Evolutionary conservation across 192 early-diverging fungal genomes (phyloP).

Genomic region (Backusella sp.): DNA sequence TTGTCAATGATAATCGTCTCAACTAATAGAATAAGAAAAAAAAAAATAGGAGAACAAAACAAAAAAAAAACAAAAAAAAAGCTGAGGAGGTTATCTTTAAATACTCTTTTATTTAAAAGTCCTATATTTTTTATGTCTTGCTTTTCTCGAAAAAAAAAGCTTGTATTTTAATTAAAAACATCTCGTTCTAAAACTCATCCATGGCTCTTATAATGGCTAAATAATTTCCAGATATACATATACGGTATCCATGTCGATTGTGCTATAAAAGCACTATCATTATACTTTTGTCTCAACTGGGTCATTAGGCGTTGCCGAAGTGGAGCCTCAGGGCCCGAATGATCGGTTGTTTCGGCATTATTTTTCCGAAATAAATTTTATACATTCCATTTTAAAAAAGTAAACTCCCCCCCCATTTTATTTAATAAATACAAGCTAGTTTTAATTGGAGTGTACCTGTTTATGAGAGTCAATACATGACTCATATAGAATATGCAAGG

Average conservation of each 20-base stretch:
- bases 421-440: no score
- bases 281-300: not conserved
- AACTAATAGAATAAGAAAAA: not conserved
- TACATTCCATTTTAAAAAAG: no score
- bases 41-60: slow-evolving; percentile 1
- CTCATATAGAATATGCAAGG: no score
- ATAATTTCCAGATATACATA: no score
- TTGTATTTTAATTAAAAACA: not conserved
- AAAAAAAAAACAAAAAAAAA: slow-evolving; percentile 4
- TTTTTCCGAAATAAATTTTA: not conserved
- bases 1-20: not conserved
- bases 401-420: no score
- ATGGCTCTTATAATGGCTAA: no score
- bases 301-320: not conserved
- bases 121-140: not conserved
- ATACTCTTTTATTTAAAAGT: not conserved
- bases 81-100: not conserved
- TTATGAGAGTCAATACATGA: no score
- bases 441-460: no score
- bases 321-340: not conserved
- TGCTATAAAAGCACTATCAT: no score
- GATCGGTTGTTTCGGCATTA: not conserved
- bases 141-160: not conserved
- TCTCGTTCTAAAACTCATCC: not conserved
- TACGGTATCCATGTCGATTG: no score